Conservation (phyloP, 768 basidiomycete species). For the Podaxis sp. region DNA sequence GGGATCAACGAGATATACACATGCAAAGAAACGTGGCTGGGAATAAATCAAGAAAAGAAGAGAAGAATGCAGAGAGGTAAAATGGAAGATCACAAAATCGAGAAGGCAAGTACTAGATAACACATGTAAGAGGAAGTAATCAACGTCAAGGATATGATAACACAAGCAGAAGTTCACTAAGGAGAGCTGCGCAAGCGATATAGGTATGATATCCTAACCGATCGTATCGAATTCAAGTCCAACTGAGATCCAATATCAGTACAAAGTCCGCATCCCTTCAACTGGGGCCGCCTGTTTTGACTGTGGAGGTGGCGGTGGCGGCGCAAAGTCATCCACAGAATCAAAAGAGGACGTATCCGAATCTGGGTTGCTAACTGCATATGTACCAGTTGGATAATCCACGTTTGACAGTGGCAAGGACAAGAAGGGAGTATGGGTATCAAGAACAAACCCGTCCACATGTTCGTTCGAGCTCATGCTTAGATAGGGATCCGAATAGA, state of each 20-base stretch:
- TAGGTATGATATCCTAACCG: neutral
- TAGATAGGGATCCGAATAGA: slow-evolving; percentile 17
- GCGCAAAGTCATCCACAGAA: slow-evolving; percentile 6
- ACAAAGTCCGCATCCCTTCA: slow-evolving; percentile 11
- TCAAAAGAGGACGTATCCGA: slow-evolving; percentile 15
- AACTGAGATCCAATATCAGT: neutral
- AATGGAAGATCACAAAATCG: neutral
- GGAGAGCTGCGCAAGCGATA: neutral
- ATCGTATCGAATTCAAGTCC: too few relatives aligned
- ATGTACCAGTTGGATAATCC: slow-evolving; percentile 17
- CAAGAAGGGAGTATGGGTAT: slow-evolving; percentile 1
- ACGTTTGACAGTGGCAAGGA: slow-evolving; percentile 1
- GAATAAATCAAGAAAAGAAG: slow-evolving; percentile 9
- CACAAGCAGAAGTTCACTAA: neutral
- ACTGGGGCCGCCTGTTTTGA: neutral
- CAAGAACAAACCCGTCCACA: slow-evolving; percentile 2
- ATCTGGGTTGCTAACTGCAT: slow-evolving; percentile 23
- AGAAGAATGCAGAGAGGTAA: neutral
- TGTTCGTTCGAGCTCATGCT: slow-evolving; percentile 22
- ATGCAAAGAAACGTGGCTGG: neutral
- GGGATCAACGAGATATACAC: neutral
- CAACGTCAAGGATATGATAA: neutral
- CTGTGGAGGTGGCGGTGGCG: neutral
- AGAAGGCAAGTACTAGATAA: neutral
- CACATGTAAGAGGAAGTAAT: neutral